These are phyloP conservation scores for Lepraria neglecta DNA, from an alignment of 495 filamentous ascomycete genomes.

Conservation along the genomic window DNA sequence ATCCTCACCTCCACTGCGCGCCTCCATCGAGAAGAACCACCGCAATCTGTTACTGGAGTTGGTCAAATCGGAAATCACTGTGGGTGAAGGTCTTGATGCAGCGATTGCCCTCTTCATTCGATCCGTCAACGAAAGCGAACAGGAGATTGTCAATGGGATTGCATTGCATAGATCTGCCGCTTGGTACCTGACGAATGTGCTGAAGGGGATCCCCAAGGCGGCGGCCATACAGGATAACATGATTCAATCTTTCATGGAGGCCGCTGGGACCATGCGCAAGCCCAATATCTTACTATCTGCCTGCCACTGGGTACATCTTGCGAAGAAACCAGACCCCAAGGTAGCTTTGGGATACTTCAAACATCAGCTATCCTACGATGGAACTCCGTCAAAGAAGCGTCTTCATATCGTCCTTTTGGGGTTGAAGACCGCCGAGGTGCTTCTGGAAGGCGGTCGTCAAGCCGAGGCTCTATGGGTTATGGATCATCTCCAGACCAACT, in stretches of 20 bases:
- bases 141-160: too few species aligned
- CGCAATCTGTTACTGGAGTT: neutral
- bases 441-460: constrained; percentile 5
- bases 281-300: neutral
- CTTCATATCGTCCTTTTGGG: neutral
- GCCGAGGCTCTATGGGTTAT: constrained; percentile 13
- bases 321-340: neutral
- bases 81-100: constrained; percentile 15
- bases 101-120: constrained; percentile 13
- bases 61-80: neutral
- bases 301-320: constrained; percentile 6
- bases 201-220: neutral
- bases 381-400: neutral
- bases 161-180: neutral
- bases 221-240: neutral
- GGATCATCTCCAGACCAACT: constrained; percentile 8
- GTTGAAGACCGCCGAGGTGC: constrained; percentile 17
- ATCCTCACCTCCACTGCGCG: neutral
- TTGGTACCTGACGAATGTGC: neutral
- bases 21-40: neutral
- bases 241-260: neutral
- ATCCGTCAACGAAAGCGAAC: neutral
- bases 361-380: neutral
- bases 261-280: neutral
- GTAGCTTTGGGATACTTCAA: constrained; percentile 9